Conservation (phyloP, 306 rosid genomes). For the Casuarina cunninghamiana region DNA sequence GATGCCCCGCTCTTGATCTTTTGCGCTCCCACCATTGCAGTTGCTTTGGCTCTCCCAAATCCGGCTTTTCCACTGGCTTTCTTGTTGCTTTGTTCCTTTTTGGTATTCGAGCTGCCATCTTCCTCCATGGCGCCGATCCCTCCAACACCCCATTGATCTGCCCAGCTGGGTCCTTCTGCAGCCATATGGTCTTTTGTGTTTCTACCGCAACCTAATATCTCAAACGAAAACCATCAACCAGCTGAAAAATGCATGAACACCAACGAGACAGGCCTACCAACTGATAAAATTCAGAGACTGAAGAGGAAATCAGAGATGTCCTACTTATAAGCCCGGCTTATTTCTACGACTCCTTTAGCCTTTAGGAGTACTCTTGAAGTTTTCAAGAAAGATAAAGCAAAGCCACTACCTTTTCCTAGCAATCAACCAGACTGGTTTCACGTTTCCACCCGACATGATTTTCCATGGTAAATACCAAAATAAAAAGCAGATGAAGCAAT, state of each 20-base stretch:
- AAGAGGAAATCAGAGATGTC: not conserved
- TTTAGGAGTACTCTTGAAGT: not conserved
- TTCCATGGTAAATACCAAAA: not conserved
- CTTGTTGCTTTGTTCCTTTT: constrained; percentile 44
- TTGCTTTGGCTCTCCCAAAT: constrained; percentile 60
- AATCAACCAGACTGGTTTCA: not conserved
- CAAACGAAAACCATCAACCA: not conserved
- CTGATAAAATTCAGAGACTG: not conserved
- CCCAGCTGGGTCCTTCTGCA: constrained; percentile 84
- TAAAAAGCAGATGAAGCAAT: not conserved
- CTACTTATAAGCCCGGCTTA: not conserved
- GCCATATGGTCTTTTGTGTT: constrained; percentile 43
- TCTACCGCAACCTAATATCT: not conserved
- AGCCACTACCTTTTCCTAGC: not conserved
- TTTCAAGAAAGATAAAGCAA: not conserved
- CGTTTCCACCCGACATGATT: not conserved
- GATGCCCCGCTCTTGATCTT: constrained; percentile 63
- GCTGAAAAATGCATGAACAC: not conserved
- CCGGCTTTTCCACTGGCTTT: constrained; percentile 53
- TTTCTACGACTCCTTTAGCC: not conserved
- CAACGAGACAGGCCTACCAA: not conserved
- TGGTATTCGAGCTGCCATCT: constrained; percentile 38
- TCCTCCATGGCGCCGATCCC: constrained; percentile 87
- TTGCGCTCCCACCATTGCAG: constrained; percentile 48
- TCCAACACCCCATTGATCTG: constrained; percentile 95